Evolutionary conservation across 176 grass and related monocot species (phyloP).

Genomic region (Echinochloa phyllopogon): DNA sequence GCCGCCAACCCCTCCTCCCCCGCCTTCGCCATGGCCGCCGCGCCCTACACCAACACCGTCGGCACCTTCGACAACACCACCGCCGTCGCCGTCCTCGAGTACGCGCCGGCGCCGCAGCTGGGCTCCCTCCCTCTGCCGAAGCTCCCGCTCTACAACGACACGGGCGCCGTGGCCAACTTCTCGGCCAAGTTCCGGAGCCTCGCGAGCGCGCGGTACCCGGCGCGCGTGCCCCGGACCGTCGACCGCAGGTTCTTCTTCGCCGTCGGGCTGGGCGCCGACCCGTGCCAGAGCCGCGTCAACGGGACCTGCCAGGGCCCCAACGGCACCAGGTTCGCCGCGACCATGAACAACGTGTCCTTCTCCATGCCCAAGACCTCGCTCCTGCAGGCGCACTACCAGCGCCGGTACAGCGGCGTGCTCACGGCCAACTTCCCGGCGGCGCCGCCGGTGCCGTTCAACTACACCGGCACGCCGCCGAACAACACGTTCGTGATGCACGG

Average conservation of each 20-base stretch:
- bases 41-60: conserved; percentile 55
- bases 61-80: conserved; percentile 94
- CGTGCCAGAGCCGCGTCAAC: conserved; percentile 54
- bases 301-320: conserved; percentile 80
- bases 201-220: conserved; percentile 61
- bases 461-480: conserved; percentile 70
- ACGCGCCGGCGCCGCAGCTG: conserved; percentile 24
- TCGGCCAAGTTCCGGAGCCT: conserved; percentile 71
- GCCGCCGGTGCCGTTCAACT: conserved; percentile 65
- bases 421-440: conserved; percentile 57
- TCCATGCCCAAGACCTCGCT: conserved; percentile 62
- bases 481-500: conserved; percentile 64
- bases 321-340: conserved; percentile 63
- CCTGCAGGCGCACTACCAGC: conserved; percentile 78
- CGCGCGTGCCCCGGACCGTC: conserved; percentile 51
- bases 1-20: background rate
- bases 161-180: conserved; percentile 63
- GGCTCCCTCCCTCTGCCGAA: conserved; percentile 40
- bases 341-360: conserved; percentile 81
- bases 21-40: conserved; percentile 59
- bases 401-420: conserved; percentile 60
- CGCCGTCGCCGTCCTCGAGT: conserved; percentile 67
- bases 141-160: conserved; percentile 72
- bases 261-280: conserved; percentile 64
- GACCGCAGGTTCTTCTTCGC: conserved; percentile 74